Evolutionary conservation across 139 green algal genomes (phyloP).

Genomic region (Chlorella vulgaris): DNA sequence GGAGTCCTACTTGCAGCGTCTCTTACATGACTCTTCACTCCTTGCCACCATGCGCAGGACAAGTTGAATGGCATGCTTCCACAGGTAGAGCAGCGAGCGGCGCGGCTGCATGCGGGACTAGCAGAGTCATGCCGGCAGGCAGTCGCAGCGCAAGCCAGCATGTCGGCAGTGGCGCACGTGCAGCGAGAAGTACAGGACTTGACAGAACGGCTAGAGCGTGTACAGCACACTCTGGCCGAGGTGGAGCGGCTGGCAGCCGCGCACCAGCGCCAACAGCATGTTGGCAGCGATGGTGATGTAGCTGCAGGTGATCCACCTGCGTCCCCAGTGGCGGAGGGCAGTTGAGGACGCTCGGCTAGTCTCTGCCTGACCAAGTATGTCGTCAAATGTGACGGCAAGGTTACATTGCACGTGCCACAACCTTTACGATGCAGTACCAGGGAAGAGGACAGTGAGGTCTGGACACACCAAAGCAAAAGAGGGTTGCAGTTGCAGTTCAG

Average conservation of each 20-base stretch:
- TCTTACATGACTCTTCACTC: too few relatives aligned
- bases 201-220: background rate
- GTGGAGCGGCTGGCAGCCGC: background rate
- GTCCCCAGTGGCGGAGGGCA: too few relatives aligned
- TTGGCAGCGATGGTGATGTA: background rate
- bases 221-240: background rate
- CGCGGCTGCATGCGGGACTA: background rate
- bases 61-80: conserved; percentile 4
- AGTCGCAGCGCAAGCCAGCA: background rate
- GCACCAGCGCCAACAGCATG: background rate
- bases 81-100: conserved; percentile 1
- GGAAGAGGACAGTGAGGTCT: too few relatives aligned
- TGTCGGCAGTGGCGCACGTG: background rate
- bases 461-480: background rate
- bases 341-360: too few relatives aligned
- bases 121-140: background rate
- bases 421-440: too few relatives aligned
- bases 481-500: background rate
- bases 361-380: too few relatives aligned
- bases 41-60: conserved; percentile 5
- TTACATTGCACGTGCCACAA: too few relatives aligned
- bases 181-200: background rate
- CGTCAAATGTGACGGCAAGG: too few relatives aligned
- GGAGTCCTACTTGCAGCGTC: background rate
- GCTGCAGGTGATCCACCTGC: background rate